Evolutionary conservation across 768 basidiomycete genomes (phyloP).

Genomic region (Lepiota venenata): DNA sequence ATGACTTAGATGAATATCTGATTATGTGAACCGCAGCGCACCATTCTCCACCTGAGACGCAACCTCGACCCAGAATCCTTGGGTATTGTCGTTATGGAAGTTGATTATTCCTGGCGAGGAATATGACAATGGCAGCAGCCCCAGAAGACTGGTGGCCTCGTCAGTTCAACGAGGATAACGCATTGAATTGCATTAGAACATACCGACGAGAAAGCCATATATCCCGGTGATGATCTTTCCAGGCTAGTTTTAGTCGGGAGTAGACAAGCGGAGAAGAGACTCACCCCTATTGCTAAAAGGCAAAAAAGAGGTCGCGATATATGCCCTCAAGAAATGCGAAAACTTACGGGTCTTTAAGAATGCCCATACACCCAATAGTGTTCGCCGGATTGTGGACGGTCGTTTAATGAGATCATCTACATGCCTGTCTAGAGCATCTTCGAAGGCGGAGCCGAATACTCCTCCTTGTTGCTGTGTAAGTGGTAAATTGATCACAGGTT

Average conservation of each 20-base stretch:
- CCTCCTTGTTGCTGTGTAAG: slow-evolving; percentile 29
- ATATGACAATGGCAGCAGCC: slow-evolving; percentile 79
- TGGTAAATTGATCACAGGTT: slow-evolving; percentile 57
- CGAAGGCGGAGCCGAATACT: slow-evolving; percentile 28
- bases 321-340: neutral
- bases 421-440: slow-evolving; percentile 65
- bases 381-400: slow-evolving; percentile 55
- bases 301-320: neutral
- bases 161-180: slow-evolving; percentile 1
- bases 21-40: slow-evolving; percentile 19
- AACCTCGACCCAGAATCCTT: slow-evolving; percentile 83
- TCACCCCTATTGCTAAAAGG: slow-evolving; percentile 60
- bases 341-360: slow-evolving; percentile 80
- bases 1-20: neutral
- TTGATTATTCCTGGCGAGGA: slow-evolving; percentile 68
- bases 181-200: slow-evolving; percentile 14
- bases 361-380: slow-evolving; percentile 70
- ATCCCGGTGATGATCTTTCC: slow-evolving; percentile 59
- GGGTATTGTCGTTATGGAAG: slow-evolving; percentile 60
- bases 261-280: slow-evolving; percentile 19
- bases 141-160: slow-evolving; percentile 63
- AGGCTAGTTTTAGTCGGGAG: slow-evolving; percentile 1
- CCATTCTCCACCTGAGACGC: slow-evolving; percentile 77
- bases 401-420: slow-evolving; percentile 72
- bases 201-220: slow-evolving; percentile 74